Evolutionary conservation across 208 protist species (phyloP).

Genomic region (Wallacemonas rigidus): DNA sequence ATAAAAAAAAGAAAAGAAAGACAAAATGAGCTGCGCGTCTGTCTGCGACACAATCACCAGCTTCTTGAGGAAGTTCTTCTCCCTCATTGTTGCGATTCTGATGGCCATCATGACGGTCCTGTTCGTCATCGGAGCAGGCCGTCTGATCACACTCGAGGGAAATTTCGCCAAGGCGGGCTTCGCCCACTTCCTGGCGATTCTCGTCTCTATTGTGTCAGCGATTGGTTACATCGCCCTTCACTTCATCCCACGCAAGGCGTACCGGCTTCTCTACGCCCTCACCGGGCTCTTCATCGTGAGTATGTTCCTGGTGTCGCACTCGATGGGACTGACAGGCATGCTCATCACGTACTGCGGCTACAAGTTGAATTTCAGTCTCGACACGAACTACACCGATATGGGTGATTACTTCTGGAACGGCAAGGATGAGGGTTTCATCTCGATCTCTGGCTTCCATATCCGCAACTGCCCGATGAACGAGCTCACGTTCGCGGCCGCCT

Average conservation of each 20-base stretch:
- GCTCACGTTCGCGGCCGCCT: conserved; percentile 55
- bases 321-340: conserved; percentile 60
- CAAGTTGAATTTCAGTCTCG: conserved; percentile 28
- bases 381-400: conserved; percentile 10
- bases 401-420: conserved; percentile 17
- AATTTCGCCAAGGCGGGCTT: conserved; percentile 65
- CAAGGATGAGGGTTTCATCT: neutral
- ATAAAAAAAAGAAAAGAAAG: conserved; percentile 1
- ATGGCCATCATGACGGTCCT: conserved; percentile 64
- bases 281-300: conserved; percentile 58
- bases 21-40: conserved; percentile 31
- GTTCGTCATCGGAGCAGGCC: conserved; percentile 61
- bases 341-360: conserved; percentile 62
- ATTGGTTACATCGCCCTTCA: conserved; percentile 74
- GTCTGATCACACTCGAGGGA: conserved; percentile 48
- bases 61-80: conserved; percentile 82
- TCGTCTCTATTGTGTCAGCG: conserved; percentile 52
- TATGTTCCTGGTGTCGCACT: conserved; percentile 67
- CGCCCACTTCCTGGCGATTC: conserved; percentile 74
- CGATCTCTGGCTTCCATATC: conserved; percentile 10
- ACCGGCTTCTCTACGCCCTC: conserved; percentile 80
- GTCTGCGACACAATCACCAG: conserved; percentile 37
- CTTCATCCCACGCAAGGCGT: conserved; percentile 77
- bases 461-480: conserved; percentile 48
- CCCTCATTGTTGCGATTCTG: conserved; percentile 66